A percentile compares a stretch with the other conserved stretches of the same genome.
phyloP scores from a whole-genome alignment of 2,329 filamentous ascomycete genomes.

The Fusarium palustre region DNA sequence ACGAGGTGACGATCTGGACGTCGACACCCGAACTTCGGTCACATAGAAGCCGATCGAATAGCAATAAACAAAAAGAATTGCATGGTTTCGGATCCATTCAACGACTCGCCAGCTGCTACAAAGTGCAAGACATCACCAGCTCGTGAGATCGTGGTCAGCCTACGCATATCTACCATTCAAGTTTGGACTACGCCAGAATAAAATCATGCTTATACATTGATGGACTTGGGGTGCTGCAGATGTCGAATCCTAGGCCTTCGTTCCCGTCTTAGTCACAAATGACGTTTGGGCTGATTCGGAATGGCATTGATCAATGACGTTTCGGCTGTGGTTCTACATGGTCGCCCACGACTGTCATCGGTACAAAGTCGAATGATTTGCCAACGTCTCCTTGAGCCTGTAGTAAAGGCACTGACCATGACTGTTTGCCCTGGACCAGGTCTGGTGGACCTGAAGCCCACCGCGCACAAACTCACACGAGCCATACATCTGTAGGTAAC shows the following conservation, averaged over 20 bases:
- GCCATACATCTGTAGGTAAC: background rate
- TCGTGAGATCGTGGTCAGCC: conserved; percentile 28
- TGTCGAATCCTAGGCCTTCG: background rate
- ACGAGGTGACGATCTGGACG: conserved; percentile 57
- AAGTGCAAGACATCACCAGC: conserved; percentile 1
- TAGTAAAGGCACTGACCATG: background rate
- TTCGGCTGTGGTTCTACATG: background rate
- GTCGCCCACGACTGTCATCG: background rate
- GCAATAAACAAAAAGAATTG: conserved; percentile 57
- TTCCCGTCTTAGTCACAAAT: background rate
- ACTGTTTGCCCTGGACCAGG: background rate
- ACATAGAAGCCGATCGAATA: conserved; percentile 57
- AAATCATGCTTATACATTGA: background rate
- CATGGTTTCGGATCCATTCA: conserved; percentile 52
- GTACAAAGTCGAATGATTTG: background rate
- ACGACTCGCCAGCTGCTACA: conserved; percentile 27
- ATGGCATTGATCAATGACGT: background rate
- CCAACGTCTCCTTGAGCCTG: background rate
- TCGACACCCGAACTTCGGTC: conserved; percentile 56
- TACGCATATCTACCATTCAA: conserved; percentile 4
- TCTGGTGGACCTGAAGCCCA: background rate
- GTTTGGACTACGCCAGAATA: background rate
- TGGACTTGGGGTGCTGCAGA: background rate
- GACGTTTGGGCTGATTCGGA: background rate
- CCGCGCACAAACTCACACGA: background rate